Evolutionary conservation across 345 rosid genomes (phyloP).

Genomic region (Bruguiera parviflora): DNA sequence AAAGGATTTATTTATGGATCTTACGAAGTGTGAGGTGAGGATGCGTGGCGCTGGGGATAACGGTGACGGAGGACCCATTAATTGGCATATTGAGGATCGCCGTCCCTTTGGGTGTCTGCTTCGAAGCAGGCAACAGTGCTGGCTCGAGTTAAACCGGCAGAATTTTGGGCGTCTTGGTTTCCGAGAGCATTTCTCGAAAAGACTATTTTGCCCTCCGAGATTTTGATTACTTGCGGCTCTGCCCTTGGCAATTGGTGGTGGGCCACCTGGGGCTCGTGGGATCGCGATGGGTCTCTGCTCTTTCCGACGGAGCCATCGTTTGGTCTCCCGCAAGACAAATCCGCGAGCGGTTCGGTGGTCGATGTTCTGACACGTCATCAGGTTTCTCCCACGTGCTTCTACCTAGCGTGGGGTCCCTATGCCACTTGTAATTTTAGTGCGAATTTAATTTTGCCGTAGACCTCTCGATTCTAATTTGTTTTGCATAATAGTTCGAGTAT

Average conservation of each 20-base stretch:
- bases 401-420: conserved; percentile 5
- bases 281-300: conserved; percentile 13
- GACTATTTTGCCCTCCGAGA: conserved; percentile 15
- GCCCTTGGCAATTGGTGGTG: conserved; percentile 22
- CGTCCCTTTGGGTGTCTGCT: conserved; percentile 60
- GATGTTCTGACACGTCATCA: conserved; percentile 25
- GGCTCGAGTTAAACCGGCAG: conserved; percentile 51
- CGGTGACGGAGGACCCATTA: conserved; percentile 8
- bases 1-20: not conserved
- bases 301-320: conserved; percentile 6
- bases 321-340: not conserved
- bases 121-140: conserved; percentile 60
- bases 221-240: not conserved
- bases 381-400: conserved; percentile 28
- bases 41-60: conserved; percentile 35
- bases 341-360: conserved; percentile 19
- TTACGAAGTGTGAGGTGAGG: conserved; percentile 15
- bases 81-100: conserved; percentile 30
- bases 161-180: conserved; percentile 31
- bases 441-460: too few relatives aligned
- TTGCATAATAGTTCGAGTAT: too few relatives aligned
- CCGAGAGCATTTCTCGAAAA: not conserved
- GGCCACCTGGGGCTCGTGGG: conserved; percentile 27
- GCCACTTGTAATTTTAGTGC: too few relatives aligned
- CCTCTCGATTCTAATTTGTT: too few relatives aligned